Conservation (phyloP, 2,329 filamentous ascomycete genomes). For the Microdochium trichocladiopsis region DNA sequence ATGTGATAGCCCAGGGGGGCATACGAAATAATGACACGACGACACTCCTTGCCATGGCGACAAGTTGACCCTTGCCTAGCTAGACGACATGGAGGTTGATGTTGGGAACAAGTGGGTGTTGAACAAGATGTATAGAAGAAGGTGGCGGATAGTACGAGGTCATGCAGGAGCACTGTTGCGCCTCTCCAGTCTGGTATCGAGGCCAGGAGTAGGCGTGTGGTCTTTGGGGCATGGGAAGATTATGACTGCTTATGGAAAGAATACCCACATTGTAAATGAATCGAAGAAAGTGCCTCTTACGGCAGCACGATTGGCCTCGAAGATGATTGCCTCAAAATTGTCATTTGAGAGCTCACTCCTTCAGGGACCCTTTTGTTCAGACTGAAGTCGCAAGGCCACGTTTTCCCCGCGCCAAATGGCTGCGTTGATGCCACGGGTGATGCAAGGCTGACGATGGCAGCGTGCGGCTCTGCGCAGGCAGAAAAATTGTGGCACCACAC, state of each 20-base stretch:
- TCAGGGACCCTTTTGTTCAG: no score
- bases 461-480: neutral
- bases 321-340: neutral
- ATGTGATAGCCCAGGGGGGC: neutral
- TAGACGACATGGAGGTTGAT: no score
- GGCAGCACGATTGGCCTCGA: neutral
- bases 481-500: neutral
- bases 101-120: no score
- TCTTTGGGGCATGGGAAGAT: neutral
- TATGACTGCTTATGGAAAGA: neutral
- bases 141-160: no score
- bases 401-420: no score
- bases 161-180: neutral
- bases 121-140: no score
- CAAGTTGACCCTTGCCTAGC: no score
- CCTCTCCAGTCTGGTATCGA: neutral
- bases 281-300: neutral
- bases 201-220: neutral
- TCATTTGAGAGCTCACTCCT: no score
- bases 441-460: neutral
- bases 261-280: neutral
- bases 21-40: neutral
- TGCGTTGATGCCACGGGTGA: neutral
- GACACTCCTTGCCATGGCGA: neutral
- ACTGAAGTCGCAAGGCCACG: no score